Base-by-base conservation (phyloP, 2,329 filamentous ascomycete species). In the Neocatenulostroma microsporum region DNA sequence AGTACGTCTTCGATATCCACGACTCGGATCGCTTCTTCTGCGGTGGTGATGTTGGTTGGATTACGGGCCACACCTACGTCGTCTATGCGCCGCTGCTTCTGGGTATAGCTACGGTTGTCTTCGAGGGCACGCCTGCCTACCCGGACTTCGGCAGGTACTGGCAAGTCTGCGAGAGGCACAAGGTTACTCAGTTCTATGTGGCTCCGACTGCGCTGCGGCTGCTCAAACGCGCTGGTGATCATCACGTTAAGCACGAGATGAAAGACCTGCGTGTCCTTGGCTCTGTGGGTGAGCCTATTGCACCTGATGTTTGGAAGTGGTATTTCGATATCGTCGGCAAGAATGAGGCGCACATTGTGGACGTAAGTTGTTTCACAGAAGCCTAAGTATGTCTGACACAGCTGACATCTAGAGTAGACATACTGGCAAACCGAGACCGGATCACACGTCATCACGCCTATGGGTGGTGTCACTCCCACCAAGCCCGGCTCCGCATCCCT, bases 391-490 rank as follows among this genome's bases (percentile, higher is more conserved):
- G n/a, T n/a, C n/a, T n/a, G n/a, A n/a, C n/a, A n/a, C n/a, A 13
- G 39, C 46, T 52, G 34, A 57, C 42, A 28, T 11, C 3, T 8
- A 19, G 13, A 41, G 35, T 58, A 94, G 86, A 98, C 91, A 36
- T 98, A 98, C 75, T 98, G 91, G 91, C 91, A 98, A 76, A 98
- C 91, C 36, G 91, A 98, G 71, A 98, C 91, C 2, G 91, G 91
- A 39, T 96, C 85, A 46, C 80, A 98, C 64, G 87, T 94, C 55
- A 96, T 98, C 61, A 85, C 87, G 4, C 91, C 91, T 14, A 72
- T 98, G 41, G 88, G 83, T 32, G 91, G 91, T 58, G 76, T 96
- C 23, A 96, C 89, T 1, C 87, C 91, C 17, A 96, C 91, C 17
- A 98, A 98, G 70, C 91, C 91, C 14, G 91, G 91, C 37, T 93